Evolutionary conservation across 1,284 basidiomycete genomes (phyloP), one percentile per base, ranked within the genome.

Genomic region (Vanrija sp.): DNA sequence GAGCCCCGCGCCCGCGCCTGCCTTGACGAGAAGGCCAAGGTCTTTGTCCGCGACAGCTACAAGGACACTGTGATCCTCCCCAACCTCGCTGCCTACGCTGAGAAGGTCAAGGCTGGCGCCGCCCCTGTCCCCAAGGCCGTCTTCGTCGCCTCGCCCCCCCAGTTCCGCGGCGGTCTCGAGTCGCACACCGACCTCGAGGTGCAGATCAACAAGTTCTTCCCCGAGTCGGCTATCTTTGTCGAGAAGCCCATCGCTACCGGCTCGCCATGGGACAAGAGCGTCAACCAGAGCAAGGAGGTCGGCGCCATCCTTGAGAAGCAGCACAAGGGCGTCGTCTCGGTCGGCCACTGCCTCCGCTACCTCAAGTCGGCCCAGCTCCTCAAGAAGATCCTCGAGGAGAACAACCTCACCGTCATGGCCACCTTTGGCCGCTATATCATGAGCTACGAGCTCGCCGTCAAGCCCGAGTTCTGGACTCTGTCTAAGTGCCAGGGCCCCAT

Each of bases 81-180:
- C 62, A 85, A 82, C 25, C 83, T 97, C 57, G 87, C 89, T 23
- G 92, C 93, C 58, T 70, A 65, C 40, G 66, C 58, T 26, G 56
- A 60, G 15, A 54, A 49, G 29, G 70, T 96, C 85, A 67, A 85
- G 68, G 53, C 57, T 5, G 76, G 72, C n/a, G 46, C 63, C 15
- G 59, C 76, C 26, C 66, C 69, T 42, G 61, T 65, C n/a, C 80
- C 80, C n/a, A 79, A 81, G 65, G 91, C 90, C 6, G 83, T 96
- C 73, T 85, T 96, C 74, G 83, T 97, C 62, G 94, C 93, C 50
- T 88, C 86, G 45, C 93, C 94, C 21, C 91, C 94, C 38, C 88
- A 89, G 81, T 97, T 87, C 83, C 86, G 94, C 59, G 91, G 91
- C 46, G 84, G 85, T 39, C 80, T 83, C 39, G 78, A 82, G 62